Conservation (phyloP, 1,284 basidiomycete species). For the Ustilago bromivora region DNA sequence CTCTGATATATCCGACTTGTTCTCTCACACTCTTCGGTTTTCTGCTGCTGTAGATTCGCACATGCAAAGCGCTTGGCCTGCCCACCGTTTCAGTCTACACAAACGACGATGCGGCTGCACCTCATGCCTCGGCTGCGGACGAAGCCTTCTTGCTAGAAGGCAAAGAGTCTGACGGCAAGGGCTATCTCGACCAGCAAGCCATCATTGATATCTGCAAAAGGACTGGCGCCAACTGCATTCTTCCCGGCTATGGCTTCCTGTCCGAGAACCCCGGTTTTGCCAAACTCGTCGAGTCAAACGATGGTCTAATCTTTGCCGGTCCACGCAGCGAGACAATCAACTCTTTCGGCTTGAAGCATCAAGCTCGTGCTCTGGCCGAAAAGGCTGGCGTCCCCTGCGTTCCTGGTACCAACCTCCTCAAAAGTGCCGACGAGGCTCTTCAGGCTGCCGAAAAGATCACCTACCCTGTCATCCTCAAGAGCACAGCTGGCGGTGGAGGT, state of each 20-base stretch:
- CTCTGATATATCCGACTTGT: background rate
- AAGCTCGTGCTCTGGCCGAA: constrained; percentile 74
- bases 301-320: constrained; percentile 76
- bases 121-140: constrained; percentile 69
- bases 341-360: constrained; percentile 77
- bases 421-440: constrained; percentile 71
- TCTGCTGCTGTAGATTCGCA: constrained; percentile 70
- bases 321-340: constrained; percentile 75
- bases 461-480: constrained; percentile 79
- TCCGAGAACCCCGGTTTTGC: constrained; percentile 72
- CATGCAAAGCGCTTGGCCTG: constrained; percentile 73
- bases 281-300: constrained; percentile 70
- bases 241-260: constrained; percentile 79
- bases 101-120: constrained; percentile 73
- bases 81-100: constrained; percentile 75
- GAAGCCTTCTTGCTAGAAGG: constrained; percentile 22
- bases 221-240: constrained; percentile 69
- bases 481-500: constrained; percentile 79
- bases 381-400: constrained; percentile 74
- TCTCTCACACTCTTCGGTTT: background rate
- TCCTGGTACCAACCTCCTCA: constrained; percentile 72
- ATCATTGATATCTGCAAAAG: constrained; percentile 31
- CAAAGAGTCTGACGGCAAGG: constrained; percentile 72
- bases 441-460: constrained; percentile 73
- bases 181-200: constrained; percentile 34